Evolutionary conservation across 2,329 filamentous ascomycete genomes (phyloP).

Genomic region (Aspergillus sojae): DNA sequence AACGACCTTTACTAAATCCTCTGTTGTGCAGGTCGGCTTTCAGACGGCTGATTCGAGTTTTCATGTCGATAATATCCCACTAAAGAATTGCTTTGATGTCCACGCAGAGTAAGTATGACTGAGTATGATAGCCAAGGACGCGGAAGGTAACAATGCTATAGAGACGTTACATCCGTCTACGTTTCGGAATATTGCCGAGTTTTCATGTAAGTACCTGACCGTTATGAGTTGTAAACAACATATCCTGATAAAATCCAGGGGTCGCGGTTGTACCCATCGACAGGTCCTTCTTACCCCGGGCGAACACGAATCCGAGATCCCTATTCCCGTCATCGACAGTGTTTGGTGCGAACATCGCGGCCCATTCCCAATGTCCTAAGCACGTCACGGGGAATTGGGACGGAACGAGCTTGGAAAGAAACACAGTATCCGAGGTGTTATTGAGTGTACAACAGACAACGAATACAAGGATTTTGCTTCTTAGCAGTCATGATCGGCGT

Average conservation of each 20-base stretch:
- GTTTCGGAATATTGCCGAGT: background rate
- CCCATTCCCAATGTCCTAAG: background rate
- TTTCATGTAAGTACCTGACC: background rate
- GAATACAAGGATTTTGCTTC: background rate
- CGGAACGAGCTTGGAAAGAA: accelerated
- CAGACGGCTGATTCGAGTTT: conserved; percentile 15
- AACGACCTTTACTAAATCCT: background rate
- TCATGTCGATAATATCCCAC: conserved; percentile 3
- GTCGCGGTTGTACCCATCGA: background rate
- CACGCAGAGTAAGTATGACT: conserved; percentile 12
- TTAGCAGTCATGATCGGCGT: background rate
- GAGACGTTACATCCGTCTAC: background rate
- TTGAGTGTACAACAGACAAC: background rate
- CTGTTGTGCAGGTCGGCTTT: conserved; percentile 13
- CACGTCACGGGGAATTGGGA: no score
- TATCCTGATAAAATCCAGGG: background rate
- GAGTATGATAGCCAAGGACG: no score
- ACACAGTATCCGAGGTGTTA: background rate
- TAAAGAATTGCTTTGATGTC: conserved; percentile 14
- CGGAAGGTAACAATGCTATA: background rate
- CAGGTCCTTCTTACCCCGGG: background rate
- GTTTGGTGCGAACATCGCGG: background rate
- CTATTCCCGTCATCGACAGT: background rate
- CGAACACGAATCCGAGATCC: background rate
- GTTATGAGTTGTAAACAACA: background rate